Base-by-base conservation (phyloP, 352 stramenopile species). In the Phytopythium chamaehyphon region DNA sequence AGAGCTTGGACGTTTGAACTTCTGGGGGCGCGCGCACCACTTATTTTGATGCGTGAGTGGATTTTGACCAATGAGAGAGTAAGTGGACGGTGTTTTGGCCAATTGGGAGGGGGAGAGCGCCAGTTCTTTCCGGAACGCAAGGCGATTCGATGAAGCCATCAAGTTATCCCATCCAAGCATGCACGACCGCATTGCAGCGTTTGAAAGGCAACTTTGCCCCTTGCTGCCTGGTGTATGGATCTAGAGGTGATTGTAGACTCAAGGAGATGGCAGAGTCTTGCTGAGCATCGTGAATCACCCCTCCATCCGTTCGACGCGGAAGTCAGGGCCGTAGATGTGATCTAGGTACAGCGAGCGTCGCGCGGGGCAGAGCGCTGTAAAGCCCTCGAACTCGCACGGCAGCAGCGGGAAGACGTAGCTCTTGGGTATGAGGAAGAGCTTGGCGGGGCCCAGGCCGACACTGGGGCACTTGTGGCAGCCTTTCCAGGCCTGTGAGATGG, bases 261-360 rank as follows among this genome's bases (percentile, higher is more conserved):
- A n/a, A n/a, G n/a, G n/a, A n/a, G n/a, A n/a, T n/a, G n/a, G n/a
- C n/a, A n/a, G n/a, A n/a, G n/a, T 33, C 28, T 33, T 10, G 9
- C 9, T 33, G 5, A 33, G 9, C 28, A 10, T 33, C 9, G 28
- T 9, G 5, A 9, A 33, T 33, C 28, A 40, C 45, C 6, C 10
- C 19, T 43, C 31, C 19, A 37, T 37, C 19, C 37, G 40, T 28
- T 37, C 55, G 21, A 47, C 12, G 39, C 61, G 73, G 44, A 83
- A 85, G 51, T 80, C 60, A 3, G 55, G 36, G 1, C 74, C 77
- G 46, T 86, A 88, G 49, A 85, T 51, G 35, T 85, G 67, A 22
- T 76, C 63, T 1, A 88, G 64, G 31, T 88, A 88, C 3, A 68
- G 45, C 33, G 64, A 66, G 21, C 65, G 51, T 51, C 62, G 61